Evolutionary conservation across 768 basidiomycete species (phyloP), one percentile per base, ranked within the genome.

Genomic region (Xanthoconium stramineum): DNA sequence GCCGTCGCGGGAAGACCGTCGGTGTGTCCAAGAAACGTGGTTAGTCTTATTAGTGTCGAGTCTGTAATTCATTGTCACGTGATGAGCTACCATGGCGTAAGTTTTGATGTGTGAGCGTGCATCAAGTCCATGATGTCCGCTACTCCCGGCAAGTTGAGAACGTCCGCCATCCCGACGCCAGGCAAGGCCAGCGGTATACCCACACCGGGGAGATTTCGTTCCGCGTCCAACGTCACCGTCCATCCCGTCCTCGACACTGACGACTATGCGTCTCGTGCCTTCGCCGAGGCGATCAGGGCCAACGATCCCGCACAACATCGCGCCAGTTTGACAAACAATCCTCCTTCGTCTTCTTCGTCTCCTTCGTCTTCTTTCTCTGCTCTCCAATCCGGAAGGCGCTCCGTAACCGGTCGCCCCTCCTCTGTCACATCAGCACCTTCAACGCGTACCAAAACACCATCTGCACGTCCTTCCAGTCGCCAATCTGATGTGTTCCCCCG

Each of bases 1-100:
- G 92, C 74, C 92, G 92, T 77, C 91, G 91, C 61, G 93, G 93
- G 60, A 95, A 95, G 83, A 94, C 93, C 56, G 93, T 94, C 65
- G 93, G 92, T 85, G 92, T 94, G 69, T 94, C 93, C 64, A 94
- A 94, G 83, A 95, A 94, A 85, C 79, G 82, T 58, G 80, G 80
- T 69, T 82, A 80, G 69, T 33, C n/a, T 6, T 20, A 9, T 10
- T 37, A 24, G 24, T 24, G 24, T 24, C 4, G 24, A 2, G 24
- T 24, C 24, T 4, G 24, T 24, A 24, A 24, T 24, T 4, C 24
- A 24, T 11, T 20, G 39, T 69, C 67, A 69, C 61, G 67, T 69
- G 64, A 64, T 15, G 11, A 30, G 30, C 60, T 58, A 45, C 14
- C 35, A 24, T 2, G 19, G 30, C 28, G 45, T 36, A 19, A 13